Base-by-base conservation (phyloP, 169 alveolate species). In the Plasmodium vivax region DNA sequence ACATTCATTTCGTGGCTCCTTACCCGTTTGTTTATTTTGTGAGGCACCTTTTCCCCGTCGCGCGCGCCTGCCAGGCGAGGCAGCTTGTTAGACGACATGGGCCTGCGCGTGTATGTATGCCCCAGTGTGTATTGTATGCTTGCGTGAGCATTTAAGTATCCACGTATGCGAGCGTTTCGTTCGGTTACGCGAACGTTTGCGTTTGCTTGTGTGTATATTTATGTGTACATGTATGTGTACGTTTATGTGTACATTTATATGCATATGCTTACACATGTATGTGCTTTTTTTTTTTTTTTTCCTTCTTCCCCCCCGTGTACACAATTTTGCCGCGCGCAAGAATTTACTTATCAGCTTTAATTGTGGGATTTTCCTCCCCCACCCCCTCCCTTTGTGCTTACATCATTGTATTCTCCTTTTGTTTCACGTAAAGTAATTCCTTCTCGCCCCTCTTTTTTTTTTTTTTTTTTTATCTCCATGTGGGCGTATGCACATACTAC, bases 201-300 rank as follows among this genome's bases (percentile, higher is more conserved):
- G 30, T 27, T 23, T 4, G 16, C 38, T 7, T 68, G 30, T 68
- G 38, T 68, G 30, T 68, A 10, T 68, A 32, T 14, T 8, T 32
- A 32, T 32, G 38, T 14, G 79, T 36, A 32, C 16, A 77, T 77
- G 27, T 23, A 23, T 23, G 27, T 23, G 27, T 23, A 23, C 27
- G 27, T 23, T 30, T 77, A 77, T 77, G 47, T 77, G 23, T 77
- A 36, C 36, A 77, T 77, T 38, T 77, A 77, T 77, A 77, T 77
- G 51, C 54, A 23, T 16, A 30, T 34, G 27, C 12, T 38, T 77
- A 19, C 51, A 36, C 9, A 77, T 36, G 51, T 77, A 38, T 77
- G 47, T 77, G 62, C 36, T 36, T 23, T 30, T 58, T 58, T 58
- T 58, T 19, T 58, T 58, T 12, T 58, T 54, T 54, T n/a, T 54